phyloP scores from a whole-genome alignment of 1,284 basidiomycete species.

The Tilletia setariae region DNA sequence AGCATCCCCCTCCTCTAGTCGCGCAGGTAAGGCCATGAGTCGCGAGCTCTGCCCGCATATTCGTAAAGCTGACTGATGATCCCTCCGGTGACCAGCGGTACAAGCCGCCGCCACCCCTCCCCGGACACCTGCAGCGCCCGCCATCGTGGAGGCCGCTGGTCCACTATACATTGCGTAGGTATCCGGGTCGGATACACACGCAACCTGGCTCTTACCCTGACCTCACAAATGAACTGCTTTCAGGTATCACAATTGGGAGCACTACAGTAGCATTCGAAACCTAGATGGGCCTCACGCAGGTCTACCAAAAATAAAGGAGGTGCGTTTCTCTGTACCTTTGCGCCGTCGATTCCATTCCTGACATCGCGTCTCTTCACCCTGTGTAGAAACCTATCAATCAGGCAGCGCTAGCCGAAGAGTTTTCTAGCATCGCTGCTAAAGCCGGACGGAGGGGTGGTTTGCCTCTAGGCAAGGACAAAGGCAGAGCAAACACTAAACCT shows the following conservation, averaged over 20 bases:
- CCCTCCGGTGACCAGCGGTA: background rate
- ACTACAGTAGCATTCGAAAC: slow-evolving; percentile 86
- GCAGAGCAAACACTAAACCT: slow-evolving; percentile 18
- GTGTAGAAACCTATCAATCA: slow-evolving; percentile 11
- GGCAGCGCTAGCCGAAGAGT: slow-evolving; percentile 12
- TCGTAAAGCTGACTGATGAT: background rate
- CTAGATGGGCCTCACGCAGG: slow-evolving; percentile 78
- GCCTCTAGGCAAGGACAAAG: slow-evolving; percentile 8
- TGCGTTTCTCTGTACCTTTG: background rate
- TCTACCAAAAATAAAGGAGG: slow-evolving; percentile 62
- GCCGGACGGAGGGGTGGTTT: background rate
- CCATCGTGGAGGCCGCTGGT: slow-evolving; percentile 37
- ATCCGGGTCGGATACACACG: background rate
- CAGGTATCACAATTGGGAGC: slow-evolving; percentile 87
- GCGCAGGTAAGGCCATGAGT: background rate
- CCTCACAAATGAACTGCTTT: background rate
- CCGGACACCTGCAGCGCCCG: background rate
- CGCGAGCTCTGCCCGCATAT: background rate
- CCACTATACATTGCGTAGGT: slow-evolving; percentile 45
- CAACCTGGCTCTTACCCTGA: background rate
- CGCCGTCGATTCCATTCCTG: background rate
- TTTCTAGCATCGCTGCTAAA: slow-evolving; percentile 15
- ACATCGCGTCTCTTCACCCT: background rate
- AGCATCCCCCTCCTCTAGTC: background rate
- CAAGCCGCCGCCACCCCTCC: background rate